A percentile compares a stretch with the other conserved stretches of the same genome.
These are phyloP conservation scores for Pilaira anomala DNA, from an alignment of 192 early-diverging fungal species.

Conservation along the genomic window DNA sequence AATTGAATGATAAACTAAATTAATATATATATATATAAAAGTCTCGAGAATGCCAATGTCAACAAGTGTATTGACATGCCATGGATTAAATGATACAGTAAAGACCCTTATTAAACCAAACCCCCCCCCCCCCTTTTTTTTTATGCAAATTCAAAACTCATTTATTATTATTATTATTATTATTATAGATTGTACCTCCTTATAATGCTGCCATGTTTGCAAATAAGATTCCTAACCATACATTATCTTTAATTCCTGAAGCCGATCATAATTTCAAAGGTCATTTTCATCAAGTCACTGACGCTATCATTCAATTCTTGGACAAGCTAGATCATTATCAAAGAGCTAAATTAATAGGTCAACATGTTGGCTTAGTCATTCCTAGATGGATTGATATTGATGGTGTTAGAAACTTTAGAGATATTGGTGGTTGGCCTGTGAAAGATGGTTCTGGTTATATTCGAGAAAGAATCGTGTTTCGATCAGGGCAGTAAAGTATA, in stretches of 20 bases:
- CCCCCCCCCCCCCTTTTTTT: neutral
- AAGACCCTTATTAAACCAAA: neutral
- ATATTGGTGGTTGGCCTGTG: slow-evolving; percentile 52
- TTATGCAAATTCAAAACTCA: too few species aligned
- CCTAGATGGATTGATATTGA: slow-evolving; percentile 45
- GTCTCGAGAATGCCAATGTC: slow-evolving; percentile 45
- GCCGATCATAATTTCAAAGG: slow-evolving; percentile 48
- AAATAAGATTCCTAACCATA: slow-evolving; percentile 40
- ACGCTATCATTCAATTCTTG: slow-evolving; percentile 37
- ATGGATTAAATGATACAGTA: slow-evolving; percentile 53
- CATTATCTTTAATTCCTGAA: slow-evolving; percentile 39
- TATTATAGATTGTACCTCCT: slow-evolving; percentile 44
- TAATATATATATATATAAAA: slow-evolving; percentile 11
- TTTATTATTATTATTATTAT: neutral
- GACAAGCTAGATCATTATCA: slow-evolving; percentile 20
- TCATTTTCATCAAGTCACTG: slow-evolving; percentile 35
- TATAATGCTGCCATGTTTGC: slow-evolving; percentile 39
- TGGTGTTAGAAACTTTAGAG: slow-evolving; percentile 56
- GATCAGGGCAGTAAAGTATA: slow-evolving; percentile 46
- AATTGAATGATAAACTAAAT: neutral
- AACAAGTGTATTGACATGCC: slow-evolving; percentile 48
- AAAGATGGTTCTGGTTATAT: slow-evolving; percentile 45
- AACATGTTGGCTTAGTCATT: slow-evolving; percentile 20
- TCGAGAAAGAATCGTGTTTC: slow-evolving; percentile 47
- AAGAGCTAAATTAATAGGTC: slow-evolving; percentile 14